Evolutionary conservation across 169 alveolate species (phyloP).

Genomic region (Theileria sp.): DNA sequence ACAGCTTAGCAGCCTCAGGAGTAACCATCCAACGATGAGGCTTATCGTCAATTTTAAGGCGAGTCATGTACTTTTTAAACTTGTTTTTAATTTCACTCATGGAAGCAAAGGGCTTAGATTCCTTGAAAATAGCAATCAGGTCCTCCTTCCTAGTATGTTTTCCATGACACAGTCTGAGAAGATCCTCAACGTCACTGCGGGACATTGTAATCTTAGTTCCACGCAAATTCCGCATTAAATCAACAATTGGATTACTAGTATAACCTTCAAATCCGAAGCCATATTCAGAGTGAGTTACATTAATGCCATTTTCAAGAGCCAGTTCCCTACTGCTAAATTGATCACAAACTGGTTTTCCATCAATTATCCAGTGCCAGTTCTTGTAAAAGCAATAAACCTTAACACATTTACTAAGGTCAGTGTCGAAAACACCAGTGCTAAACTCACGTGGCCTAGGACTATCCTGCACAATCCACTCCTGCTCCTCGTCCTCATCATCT

Average conservation of each 20-base stretch:
- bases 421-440: slow-evolving; percentile 30
- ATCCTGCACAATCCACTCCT: slow-evolving; percentile 67
- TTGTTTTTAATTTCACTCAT: slow-evolving; percentile 36
- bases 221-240: slow-evolving; percentile 32
- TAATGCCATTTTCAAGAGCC: slow-evolving; percentile 55
- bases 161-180: slow-evolving; percentile 61
- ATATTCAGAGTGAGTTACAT: slow-evolving; percentile 25
- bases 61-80: slow-evolving; percentile 54
- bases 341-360: slow-evolving; percentile 52
- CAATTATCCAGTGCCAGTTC: slow-evolving; percentile 70
- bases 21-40: slow-evolving; percentile 68
- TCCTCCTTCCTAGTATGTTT: slow-evolving; percentile 59
- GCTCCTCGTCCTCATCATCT: slow-evolving; percentile 46
- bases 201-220: slow-evolving; percentile 42
- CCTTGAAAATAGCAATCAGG: slow-evolving; percentile 51
- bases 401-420: slow-evolving; percentile 41
- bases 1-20: slow-evolving; percentile 56
- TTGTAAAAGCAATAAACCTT: slow-evolving; percentile 56
- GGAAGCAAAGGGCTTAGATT: slow-evolving; percentile 48
- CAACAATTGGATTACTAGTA: slow-evolving; percentile 56
- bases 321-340: slow-evolving; percentile 47
- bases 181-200: slow-evolving; percentile 57
- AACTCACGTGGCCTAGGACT: slow-evolving; percentile 35
- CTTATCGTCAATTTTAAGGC: slow-evolving; percentile 56
- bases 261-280: slow-evolving; percentile 69